Evolutionary conservation across 257 asterid species (phyloP), one percentile per base, ranked within the genome.

Genomic region (Fraxinus cuspidata): DNA sequence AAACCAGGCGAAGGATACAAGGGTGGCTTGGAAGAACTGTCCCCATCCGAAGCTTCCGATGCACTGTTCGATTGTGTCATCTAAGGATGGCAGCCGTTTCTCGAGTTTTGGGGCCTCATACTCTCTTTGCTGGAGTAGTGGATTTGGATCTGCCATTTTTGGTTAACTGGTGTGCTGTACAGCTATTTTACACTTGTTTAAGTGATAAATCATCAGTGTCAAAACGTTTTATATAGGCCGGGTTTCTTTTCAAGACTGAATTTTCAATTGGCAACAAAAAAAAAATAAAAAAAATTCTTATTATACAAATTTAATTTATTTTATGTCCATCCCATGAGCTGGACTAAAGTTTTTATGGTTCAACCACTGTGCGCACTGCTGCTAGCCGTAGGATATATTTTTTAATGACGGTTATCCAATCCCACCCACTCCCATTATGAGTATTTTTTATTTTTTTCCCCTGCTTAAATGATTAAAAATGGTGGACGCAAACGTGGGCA

Each of bases 1-100:
- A 70, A 85, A 69, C 93, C 96, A 92, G 0, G 96, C 88, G 1
- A 92, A 65, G 1, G 96, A 89, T 2, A 89, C 85, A 2, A 90
- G 81, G 32, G 82, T 70, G 66, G 86, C 84, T 69, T 89, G 97
- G 23, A 92, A 34, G 28, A 88, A 76, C 11, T 87, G 90, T 1
- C 78, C 75, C 92, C 97, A 87, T 19, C 90, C 87, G 1, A 92
- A 86, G 7, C 84, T 86, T 7, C 96, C 94, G n/a, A 92, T 86
- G 89, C 89, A 92, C 38, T 70, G 76, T 69, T 92, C 97, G 28
- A 92, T 88, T 1, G 85, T 85, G 70, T 86, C 89, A 72, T 92
- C 94, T 11, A 90, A 84, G 64, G 97, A 80, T 27, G 78, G 70
- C 5, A 19, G 84, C 13, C 21, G 74, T 40, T 71, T 71, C 40